Conservation (phyloP, 2,329 filamentous ascomycete genomes). For the Fusarium sp. region DNA sequence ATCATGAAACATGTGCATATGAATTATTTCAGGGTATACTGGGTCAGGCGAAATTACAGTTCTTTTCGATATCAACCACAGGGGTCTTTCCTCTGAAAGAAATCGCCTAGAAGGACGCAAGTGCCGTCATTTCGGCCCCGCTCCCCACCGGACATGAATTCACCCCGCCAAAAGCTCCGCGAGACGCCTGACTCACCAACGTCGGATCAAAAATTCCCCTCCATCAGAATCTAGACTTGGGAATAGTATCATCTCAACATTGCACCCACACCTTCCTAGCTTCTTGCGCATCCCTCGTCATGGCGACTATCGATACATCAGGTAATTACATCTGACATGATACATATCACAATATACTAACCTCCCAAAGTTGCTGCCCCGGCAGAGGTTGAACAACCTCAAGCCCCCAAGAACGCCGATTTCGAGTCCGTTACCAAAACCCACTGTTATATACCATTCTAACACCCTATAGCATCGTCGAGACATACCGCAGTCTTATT, state of each 20-base stretch:
- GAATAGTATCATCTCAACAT: constrained; percentile 38
- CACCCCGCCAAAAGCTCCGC: constrained; percentile 43
- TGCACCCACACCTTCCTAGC: not conserved
- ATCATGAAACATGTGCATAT: not conserved
- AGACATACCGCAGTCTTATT: constrained; percentile 66
- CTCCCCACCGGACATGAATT: constrained; percentile 21
- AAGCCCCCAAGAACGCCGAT: constrained; percentile 35
- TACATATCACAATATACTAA: not conserved
- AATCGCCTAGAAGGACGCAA: not conserved
- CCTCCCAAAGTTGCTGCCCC: constrained; percentile 21
- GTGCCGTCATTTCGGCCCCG: constrained; percentile 38
- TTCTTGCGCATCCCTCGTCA: not conserved
- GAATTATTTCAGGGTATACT: not conserved
- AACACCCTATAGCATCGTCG: constrained; percentile 61
- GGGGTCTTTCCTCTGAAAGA: not conserved
- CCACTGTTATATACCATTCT: not conserved
- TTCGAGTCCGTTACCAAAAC: constrained; percentile 46
- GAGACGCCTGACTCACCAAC: constrained; percentile 40
- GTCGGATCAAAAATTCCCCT: constrained; percentile 41
- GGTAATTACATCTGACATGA: not conserved
- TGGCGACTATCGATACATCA: constrained; percentile 40
- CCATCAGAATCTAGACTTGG: constrained; percentile 29
- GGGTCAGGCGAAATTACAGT: not conserved
- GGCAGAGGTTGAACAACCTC: constrained; percentile 40
- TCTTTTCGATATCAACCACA: not conserved